These are phyloP conservation scores for Clonostachys solani DNA, from an alignment of 2,329 filamentous ascomycete genomes.

Conservation along the genomic window DNA sequence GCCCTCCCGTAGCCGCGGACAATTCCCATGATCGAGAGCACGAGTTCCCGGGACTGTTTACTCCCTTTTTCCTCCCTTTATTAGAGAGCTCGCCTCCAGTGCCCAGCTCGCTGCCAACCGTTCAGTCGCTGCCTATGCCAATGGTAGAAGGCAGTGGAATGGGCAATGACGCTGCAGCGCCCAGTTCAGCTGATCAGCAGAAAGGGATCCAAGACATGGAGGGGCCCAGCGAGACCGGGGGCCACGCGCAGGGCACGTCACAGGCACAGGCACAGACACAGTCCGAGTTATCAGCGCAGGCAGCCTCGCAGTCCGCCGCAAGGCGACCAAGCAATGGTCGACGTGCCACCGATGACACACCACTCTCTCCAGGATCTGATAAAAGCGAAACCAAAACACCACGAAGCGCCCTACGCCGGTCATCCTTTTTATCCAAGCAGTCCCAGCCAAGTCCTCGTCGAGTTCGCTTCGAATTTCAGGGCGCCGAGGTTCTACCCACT, in stretches of 20 bases:
- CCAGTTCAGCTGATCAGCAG: conserved; percentile 1
- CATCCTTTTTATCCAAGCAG: conserved; percentile 45
- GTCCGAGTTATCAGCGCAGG: background rate
- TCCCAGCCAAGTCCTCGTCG: conserved; percentile 50
- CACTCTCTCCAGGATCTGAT: conserved; percentile 48
- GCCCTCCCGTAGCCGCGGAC: conserved; percentile 18
- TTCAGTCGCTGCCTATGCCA: background rate
- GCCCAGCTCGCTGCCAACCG: conserved; percentile 9
- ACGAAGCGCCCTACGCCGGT: conserved; percentile 54
- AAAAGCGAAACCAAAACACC: conserved; percentile 43
- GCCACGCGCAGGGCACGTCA: conserved; percentile 1
- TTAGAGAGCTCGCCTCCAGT: conserved; percentile 38
- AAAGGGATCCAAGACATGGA: conserved; percentile 14
- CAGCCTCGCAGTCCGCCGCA: background rate
- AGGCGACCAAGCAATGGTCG: conserved; percentile 27
- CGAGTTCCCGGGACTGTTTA: conserved; percentile 60
- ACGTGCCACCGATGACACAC: conserved; percentile 39
- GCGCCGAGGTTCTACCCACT: conserved; percentile 56
- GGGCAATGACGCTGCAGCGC: background rate
- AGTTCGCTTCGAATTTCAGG: conserved; percentile 59
- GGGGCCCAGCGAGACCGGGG: conserved; percentile 4
- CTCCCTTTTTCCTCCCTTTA: conserved; percentile 57
- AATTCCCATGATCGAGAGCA: conserved; percentile 41
- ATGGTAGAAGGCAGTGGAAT: background rate
- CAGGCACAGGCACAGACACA: background rate